Evolutionary conservation across 2,329 filamentous ascomycete genomes (phyloP).

Genomic region (Monosporascus sp.): DNA sequence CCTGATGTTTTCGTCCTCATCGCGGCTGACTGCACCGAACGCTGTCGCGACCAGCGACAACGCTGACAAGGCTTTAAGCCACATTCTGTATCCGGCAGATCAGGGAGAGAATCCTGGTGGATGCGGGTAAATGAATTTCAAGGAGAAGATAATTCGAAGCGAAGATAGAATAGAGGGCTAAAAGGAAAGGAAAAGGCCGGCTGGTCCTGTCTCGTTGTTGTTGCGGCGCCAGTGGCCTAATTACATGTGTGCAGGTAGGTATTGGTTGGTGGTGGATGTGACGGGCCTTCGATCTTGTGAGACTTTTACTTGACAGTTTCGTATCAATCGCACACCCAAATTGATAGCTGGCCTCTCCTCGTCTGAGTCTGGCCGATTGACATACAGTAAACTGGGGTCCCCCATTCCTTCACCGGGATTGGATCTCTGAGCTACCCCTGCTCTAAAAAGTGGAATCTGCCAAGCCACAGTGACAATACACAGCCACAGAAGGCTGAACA

Average conservation of each 20-base stretch:
- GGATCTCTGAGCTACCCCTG: too few relatives aligned
- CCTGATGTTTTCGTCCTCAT: conserved; percentile 47
- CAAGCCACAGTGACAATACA: too few relatives aligned
- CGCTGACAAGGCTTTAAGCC: conserved; percentile 26
- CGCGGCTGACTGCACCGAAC: conserved; percentile 36
- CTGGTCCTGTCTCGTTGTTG: conserved; percentile 5
- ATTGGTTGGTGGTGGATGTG: conserved; percentile 3
- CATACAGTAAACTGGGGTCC: too few relatives aligned
- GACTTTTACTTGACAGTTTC: conserved; percentile 8
- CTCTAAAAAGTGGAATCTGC: too few relatives aligned
- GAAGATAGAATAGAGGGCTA: conserved; percentile 9
- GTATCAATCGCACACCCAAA: conserved; percentile 5
- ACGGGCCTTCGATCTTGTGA: conserved; percentile 4
- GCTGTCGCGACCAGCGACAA: conserved; percentile 31
- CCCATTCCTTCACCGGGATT: too few relatives aligned
- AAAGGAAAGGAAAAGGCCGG: conserved; percentile 8
- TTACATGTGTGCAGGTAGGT: neutral
- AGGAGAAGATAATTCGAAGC: conserved; percentile 3
- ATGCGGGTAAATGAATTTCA: conserved; percentile 6
- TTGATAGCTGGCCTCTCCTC: conserved; percentile 27
- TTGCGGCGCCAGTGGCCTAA: conserved; percentile 11
- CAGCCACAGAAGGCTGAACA: too few relatives aligned
- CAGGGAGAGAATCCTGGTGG: conserved; percentile 6
- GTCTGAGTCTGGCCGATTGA: neutral
- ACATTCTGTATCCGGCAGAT: conserved; percentile 12